phyloP scores from a whole-genome alignment of 331 rosid species.

The Rhamnella rubrinervis region DNA sequence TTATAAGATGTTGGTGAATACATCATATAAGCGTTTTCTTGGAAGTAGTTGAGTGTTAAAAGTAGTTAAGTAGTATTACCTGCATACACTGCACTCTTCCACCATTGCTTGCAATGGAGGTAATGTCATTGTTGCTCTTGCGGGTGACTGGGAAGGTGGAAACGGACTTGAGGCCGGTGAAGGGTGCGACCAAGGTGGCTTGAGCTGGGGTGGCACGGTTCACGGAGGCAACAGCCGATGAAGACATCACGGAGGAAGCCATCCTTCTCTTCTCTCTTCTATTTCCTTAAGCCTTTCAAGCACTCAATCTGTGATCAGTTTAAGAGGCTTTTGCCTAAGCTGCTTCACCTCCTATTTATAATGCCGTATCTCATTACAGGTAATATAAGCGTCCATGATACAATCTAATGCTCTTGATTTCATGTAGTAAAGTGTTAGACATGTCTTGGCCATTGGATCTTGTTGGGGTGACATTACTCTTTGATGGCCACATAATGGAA shows the following conservation, averaged over 20 bases:
- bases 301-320: not conserved
- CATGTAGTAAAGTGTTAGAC: not conserved
- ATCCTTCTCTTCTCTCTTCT: constrained; percentile 15
- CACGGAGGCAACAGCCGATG: constrained; percentile 51
- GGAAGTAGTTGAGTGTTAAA: too few species aligned
- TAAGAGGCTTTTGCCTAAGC: constrained; percentile 8
- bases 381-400: not conserved
- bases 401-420: constrained; percentile 1
- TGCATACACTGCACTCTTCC: constrained; percentile 69
- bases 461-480: not conserved
- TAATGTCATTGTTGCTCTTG: constrained; percentile 65
- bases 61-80: constrained; percentile 23
- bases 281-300: not conserved
- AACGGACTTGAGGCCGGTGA: constrained; percentile 66
- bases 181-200: constrained; percentile 57
- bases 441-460: constrained; percentile 1
- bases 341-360: not conserved
- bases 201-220: constrained; percentile 52
- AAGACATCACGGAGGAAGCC: constrained; percentile 60
- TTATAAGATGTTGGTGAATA: too few species aligned
- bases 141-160: constrained; percentile 57
- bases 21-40: too few species aligned
- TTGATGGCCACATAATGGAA: constrained; percentile 10
- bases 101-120: constrained; percentile 68
- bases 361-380: not conserved